phyloP scores from a whole-genome alignment of 305 asterid species.

The Fraxinus platypoda region DNA sequence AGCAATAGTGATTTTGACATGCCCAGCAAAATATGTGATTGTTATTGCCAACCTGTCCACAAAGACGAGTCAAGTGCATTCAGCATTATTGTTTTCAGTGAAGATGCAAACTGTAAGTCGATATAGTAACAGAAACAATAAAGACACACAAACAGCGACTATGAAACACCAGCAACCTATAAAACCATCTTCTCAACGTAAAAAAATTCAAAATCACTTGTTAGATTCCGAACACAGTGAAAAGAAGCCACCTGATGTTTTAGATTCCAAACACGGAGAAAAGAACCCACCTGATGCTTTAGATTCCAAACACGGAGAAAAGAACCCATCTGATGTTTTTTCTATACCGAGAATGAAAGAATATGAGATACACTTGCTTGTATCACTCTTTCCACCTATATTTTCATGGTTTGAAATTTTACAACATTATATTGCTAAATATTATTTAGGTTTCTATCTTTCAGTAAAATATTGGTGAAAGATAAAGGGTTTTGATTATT shows the following conservation, averaged over 20 bases:
- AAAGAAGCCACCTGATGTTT: neutral
- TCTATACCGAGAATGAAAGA: neutral
- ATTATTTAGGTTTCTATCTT: neutral
- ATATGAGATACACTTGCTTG: neutral
- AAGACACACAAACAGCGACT: neutral
- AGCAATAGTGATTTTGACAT: conserved; percentile 86
- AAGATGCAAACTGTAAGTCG: neutral
- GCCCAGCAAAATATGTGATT: conserved; percentile 93
- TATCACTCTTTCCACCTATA: neutral
- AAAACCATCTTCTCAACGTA: neutral
- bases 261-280: too few species aligned
- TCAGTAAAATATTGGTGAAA: neutral
- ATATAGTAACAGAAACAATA: neutral
- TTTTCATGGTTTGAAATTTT: neutral
- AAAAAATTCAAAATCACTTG: neutral
- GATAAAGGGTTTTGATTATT: neutral
- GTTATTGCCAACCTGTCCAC: conserved; percentile 62
- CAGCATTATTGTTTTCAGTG: neutral
- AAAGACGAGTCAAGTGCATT: neutral
- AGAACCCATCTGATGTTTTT: neutral
- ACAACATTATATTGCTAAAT: neutral
- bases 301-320: too few species aligned
- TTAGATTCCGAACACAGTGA: neutral
- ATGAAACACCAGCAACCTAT: neutral
- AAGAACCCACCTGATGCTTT: too few species aligned